These are phyloP conservation scores for Pelargonium myrrhifolium DNA, from an alignment of 441 rosid species.

Conservation along the genomic window DNA sequence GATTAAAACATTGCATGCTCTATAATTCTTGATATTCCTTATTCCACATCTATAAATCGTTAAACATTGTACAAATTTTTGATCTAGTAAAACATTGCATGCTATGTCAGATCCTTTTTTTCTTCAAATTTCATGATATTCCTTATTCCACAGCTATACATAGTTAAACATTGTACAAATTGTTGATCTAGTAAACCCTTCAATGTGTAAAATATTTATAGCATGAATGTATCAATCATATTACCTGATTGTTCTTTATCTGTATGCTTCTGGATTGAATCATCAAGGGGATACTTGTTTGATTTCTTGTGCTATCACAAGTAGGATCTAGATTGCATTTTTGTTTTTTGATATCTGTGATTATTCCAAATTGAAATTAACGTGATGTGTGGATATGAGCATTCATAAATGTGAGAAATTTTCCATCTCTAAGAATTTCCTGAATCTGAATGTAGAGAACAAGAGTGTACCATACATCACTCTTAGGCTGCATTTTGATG, in stretches of 20 bases:
- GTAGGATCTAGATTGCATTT: neutral
- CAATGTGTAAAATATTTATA: neutral
- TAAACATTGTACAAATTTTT: no score
- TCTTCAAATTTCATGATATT: neutral
- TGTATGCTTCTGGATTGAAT: neutral
- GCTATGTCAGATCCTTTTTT: neutral
- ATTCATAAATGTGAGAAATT: neutral
- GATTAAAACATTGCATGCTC: no score
- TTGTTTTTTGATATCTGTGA: no score
- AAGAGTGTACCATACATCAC: neutral
- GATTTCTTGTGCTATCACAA: neutral
- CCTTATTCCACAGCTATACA: neutral
- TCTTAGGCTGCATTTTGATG: neutral
- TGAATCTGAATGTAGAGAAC: no score
- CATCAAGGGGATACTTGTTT: neutral
- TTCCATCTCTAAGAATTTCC: no score
- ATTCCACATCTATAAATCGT: no score
- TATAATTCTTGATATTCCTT: no score
- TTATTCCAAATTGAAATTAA: neutral
- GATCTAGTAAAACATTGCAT: neutral
- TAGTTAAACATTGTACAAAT: neutral
- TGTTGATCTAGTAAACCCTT: neutral
- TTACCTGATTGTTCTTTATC: neutral
- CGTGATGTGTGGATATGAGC: neutral
- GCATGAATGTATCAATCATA: neutral